Percentiles rank a stretch among this genome's conserved stretches.
Evolutionary conservation across 257 asterid species (phyloP).

Genomic region (Cordia subcordata): DNA sequence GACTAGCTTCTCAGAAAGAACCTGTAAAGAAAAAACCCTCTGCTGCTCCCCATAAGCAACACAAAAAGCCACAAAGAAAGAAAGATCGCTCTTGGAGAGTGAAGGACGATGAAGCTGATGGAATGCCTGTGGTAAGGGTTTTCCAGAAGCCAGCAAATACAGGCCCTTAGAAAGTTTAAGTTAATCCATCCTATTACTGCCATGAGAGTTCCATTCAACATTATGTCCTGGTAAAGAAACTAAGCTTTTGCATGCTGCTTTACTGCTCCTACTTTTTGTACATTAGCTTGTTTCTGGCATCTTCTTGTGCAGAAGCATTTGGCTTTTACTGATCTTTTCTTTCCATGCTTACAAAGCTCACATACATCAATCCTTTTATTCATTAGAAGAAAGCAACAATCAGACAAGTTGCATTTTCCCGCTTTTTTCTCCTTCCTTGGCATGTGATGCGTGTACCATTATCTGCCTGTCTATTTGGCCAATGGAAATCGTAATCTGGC

Average conservation of each 20-base stretch:
- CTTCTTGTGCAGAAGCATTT: neutral
- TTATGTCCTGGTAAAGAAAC: neutral
- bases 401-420: no score
- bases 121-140: constrained; percentile 77
- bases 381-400: no score
- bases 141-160: constrained; percentile 62
- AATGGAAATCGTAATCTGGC: no score
- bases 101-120: constrained; percentile 50
- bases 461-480: no score
- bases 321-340: neutral
- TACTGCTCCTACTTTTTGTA: neutral
- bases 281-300: neutral
- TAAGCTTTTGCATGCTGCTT: no score
- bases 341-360: neutral
- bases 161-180: constrained; percentile 39
- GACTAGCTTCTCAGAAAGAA: constrained; percentile 38
- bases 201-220: no score
- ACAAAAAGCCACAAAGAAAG: constrained; percentile 80
- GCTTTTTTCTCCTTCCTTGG: no score
- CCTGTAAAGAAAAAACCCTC: constrained; percentile 32
- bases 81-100: constrained; percentile 90
- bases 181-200: neutral
- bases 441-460: no score
- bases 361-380: no score
- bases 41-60: constrained; percentile 66